Conservation (phyloP, 2,329 filamentous ascomycete genomes). For the Trichophyton schoenleinii region DNA sequence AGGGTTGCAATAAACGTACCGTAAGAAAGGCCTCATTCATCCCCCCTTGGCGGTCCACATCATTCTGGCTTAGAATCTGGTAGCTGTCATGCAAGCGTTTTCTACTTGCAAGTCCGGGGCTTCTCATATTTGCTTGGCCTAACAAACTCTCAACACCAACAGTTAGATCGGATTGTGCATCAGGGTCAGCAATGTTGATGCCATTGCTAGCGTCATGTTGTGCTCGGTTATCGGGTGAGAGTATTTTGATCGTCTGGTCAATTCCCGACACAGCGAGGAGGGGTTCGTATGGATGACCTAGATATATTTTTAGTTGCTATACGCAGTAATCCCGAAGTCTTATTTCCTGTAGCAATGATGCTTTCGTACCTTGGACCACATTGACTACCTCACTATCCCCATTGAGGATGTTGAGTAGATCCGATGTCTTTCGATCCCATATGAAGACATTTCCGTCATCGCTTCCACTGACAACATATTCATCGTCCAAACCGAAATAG, state of each 20-base stretch:
- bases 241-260: conserved; percentile 57
- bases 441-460: conserved; percentile 57
- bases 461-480: conserved; percentile 55
- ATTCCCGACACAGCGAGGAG: conserved; percentile 55
- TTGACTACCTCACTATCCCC: conserved; percentile 60
- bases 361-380: conserved; percentile 45
- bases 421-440: conserved; percentile 51
- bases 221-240: conserved; percentile 47
- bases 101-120: conserved; percentile 42
- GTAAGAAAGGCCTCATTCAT: conserved; percentile 47
- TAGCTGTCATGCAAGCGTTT: conserved; percentile 49
- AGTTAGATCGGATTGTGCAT: conserved; percentile 27
- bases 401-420: conserved; percentile 52
- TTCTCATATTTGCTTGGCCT: conserved; percentile 14
- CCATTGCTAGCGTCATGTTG: conserved; percentile 46
- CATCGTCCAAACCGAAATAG: conserved; percentile 53
- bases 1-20: conserved; percentile 27
- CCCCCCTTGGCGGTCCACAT: conserved; percentile 46
- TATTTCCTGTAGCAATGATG: not conserved
- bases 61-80: conserved; percentile 50
- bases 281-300: conserved; percentile 54
- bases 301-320: not conserved
- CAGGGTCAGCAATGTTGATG: conserved; percentile 43
- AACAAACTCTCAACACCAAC: conserved; percentile 16
- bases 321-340: not conserved